Percentiles rank a stretch among this genome's conserved stretches.
These are phyloP conservation scores for Peronospora belbahrii DNA, from an alignment of 352 stramenopile species.

Conservation along the genomic window DNA sequence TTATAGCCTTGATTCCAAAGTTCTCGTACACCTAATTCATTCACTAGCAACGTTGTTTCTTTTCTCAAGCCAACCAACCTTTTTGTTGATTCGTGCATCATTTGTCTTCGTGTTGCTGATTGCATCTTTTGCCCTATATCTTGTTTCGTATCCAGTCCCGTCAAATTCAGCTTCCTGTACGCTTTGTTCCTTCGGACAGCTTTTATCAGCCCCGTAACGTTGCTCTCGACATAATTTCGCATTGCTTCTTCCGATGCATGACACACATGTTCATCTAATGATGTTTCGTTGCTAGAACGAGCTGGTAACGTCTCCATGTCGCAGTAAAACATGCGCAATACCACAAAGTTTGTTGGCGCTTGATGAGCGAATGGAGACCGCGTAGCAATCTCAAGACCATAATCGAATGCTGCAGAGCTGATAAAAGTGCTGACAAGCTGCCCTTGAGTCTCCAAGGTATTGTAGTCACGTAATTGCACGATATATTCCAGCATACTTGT, in stretches of 20 bases:
- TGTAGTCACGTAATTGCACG: conserved; percentile 29
- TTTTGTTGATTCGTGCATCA: conserved; percentile 10
- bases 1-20: conserved; percentile 57
- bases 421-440: conserved; percentile 21
- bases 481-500: conserved; percentile 32
- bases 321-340: conserved; percentile 45
- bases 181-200: conserved; percentile 39
- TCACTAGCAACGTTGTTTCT: conserved; percentile 32
- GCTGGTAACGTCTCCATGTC: neutral
- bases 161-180: conserved; percentile 34
- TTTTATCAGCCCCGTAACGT: conserved; percentile 21
- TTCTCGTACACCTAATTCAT: conserved; percentile 42
- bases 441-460: conserved; percentile 24
- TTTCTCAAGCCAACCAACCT: conserved; percentile 17
- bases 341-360: conserved; percentile 56
- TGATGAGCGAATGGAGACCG: conserved; percentile 24
- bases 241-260: conserved; percentile 21
- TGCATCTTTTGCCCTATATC: conserved; percentile 4
- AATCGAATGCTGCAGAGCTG: conserved; percentile 6
- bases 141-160: conserved; percentile 13
- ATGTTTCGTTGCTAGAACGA: neutral
- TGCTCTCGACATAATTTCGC: conserved; percentile 3
- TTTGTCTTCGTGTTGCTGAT: conserved; percentile 14
- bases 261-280: conserved; percentile 7
- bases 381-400: conserved; percentile 21